Conservation (phyloP, 768 basidiomycete species). For the Mycena sanguinolenta region DNA sequence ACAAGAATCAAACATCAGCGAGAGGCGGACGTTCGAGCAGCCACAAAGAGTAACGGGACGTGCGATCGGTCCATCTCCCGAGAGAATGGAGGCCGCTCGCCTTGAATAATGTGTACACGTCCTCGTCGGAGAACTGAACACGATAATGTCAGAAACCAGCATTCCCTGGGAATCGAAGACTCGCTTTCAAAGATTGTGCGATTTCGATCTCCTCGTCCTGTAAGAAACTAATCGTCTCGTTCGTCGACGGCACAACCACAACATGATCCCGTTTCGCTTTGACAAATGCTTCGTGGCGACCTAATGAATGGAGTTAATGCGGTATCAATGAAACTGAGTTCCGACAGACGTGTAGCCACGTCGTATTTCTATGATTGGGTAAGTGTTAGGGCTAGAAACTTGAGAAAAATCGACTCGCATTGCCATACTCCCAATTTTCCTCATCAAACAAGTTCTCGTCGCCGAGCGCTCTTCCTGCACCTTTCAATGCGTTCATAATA, state of each 20-base stretch:
- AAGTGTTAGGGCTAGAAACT: neutral
- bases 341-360: slow-evolving; percentile 14
- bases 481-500: slow-evolving; percentile 87
- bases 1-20: slow-evolving; percentile 23
- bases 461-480: slow-evolving; percentile 77
- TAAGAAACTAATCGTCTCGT: slow-evolving; percentile 65
- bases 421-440: slow-evolving; percentile 84
- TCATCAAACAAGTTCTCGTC: slow-evolving; percentile 73
- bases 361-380: slow-evolving; percentile 38
- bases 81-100: slow-evolving; percentile 84
- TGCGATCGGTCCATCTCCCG: slow-evolving; percentile 85
- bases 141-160: neutral
- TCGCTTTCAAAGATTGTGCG: slow-evolving; percentile 90
- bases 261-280: slow-evolving; percentile 73
- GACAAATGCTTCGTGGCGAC: slow-evolving; percentile 89
- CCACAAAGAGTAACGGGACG: slow-evolving; percentile 86
- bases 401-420: slow-evolving; percentile 55
- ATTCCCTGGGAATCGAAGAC: slow-evolving; percentile 16
- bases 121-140: slow-evolving; percentile 81
- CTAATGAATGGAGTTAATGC: slow-evolving; percentile 51
- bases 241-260: slow-evolving; percentile 62
- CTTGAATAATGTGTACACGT: slow-evolving; percentile 78
- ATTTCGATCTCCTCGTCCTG: slow-evolving; percentile 86
- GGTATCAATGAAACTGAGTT: neutral
- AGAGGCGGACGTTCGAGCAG: slow-evolving; percentile 90